A percentile compares a stretch with the other conserved stretches of the same genome.
These are phyloP conservation scores for Schwanniomyces yamadae DNA, from an alignment of 805 yeast species.

Conservation along the genomic window DNA sequence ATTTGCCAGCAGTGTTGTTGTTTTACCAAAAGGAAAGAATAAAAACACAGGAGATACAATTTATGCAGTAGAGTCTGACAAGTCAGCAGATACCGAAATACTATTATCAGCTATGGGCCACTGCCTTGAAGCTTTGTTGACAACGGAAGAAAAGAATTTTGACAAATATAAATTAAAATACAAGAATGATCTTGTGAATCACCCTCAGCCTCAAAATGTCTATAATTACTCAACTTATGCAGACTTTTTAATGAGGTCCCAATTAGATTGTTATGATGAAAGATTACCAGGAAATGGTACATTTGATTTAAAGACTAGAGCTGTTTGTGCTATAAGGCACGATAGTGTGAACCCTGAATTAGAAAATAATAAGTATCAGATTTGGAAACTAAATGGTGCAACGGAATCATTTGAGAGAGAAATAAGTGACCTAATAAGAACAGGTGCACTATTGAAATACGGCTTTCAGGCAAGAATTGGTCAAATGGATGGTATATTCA, in stretches of 20 bases:
- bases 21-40: constrained; percentile 46
- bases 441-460: constrained; percentile 76
- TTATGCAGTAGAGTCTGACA: constrained; percentile 71
- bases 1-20: constrained; percentile 48
- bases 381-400: constrained; percentile 58
- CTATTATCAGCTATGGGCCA: constrained; percentile 75
- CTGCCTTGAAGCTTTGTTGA: constrained; percentile 72
- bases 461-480: constrained; percentile 92
- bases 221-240: constrained; percentile 76
- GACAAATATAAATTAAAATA: constrained; percentile 27
- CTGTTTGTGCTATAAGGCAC: constrained; percentile 80
- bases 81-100: constrained; percentile 62
- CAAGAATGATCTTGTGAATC: constrained; percentile 10
- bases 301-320: constrained; percentile 90
- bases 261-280: constrained; percentile 77
- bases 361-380: constrained; percentile 63
- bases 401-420: constrained; percentile 85
- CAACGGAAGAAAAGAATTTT: constrained; percentile 57
- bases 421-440: constrained; percentile 66
- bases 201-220: constrained; percentile 20
- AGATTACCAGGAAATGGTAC: constrained; percentile 87
- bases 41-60: constrained; percentile 25
- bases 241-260: constrained; percentile 80
- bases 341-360: constrained; percentile 63
- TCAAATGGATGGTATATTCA: constrained; percentile 92